Evolutionary conservation across 2,329 filamentous ascomycete species (phyloP).

Genomic region (Talaromyces atroroseus): DNA sequence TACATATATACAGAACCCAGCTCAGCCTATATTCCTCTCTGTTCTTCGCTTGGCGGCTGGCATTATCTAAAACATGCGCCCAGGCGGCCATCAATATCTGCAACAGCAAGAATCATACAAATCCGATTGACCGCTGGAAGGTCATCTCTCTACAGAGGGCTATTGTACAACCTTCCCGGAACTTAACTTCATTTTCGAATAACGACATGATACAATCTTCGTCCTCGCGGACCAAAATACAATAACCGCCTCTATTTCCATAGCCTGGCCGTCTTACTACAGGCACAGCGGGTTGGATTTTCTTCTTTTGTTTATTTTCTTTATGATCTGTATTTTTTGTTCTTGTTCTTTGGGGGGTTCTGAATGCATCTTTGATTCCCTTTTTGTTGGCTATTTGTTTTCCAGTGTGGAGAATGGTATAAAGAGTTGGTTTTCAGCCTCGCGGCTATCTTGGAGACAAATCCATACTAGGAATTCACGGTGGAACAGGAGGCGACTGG

Average conservation of each 20-base stretch:
- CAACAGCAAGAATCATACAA: neutral
- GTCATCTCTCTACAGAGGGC: slow-evolving; percentile 12
- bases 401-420: slow-evolving; percentile 25
- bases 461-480: neutral
- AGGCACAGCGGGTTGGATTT: neutral
- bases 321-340: slow-evolving; percentile 13
- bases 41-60: neutral
- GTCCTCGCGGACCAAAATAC: slow-evolving; percentile 37
- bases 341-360: slow-evolving; percentile 11
- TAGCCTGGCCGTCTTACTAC: neutral
- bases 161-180: neutral
- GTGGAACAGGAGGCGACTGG: slow-evolving; percentile 20
- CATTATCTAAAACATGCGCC: slow-evolving; percentile 7
- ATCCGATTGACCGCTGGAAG: slow-evolving; percentile 19
- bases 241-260: slow-evolving; percentile 9
- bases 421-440: slow-evolving; percentile 17
- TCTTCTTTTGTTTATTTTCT: too few relatives aligned
- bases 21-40: neutral
- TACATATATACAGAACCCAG: neutral
- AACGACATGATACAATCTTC: slow-evolving; percentile 9
- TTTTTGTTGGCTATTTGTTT: neutral
- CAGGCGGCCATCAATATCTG: slow-evolving; percentile 10
- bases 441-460: slow-evolving; percentile 19
- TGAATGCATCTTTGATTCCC: slow-evolving; percentile 3
- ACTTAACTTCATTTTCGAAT: neutral